Conservation (phyloP, 2,329 filamentous ascomycete species). For the Epichloe sp. region DNA sequence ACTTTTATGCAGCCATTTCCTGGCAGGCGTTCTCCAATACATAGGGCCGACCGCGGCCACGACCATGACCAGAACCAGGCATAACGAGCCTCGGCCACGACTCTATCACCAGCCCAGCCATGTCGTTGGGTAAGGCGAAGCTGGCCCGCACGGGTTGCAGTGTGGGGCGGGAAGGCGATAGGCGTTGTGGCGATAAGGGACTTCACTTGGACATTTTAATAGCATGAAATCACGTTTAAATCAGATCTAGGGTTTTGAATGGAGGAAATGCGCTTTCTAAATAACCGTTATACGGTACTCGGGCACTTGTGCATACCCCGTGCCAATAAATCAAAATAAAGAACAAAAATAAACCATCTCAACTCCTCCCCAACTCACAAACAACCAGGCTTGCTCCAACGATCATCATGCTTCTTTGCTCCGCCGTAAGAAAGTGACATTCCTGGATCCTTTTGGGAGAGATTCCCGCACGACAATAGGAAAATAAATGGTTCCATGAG, state of each 20-base stretch:
- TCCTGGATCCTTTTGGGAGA: neutral
- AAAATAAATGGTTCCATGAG: neutral
- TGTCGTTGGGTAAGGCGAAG: neutral
- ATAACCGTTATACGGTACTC: constrained; percentile 9
- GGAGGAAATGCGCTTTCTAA: constrained; percentile 20
- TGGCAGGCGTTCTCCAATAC: neutral
- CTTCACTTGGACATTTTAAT: constrained; percentile 5
- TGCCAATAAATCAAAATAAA: neutral
- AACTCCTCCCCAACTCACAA: neutral
- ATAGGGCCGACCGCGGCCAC: neutral
- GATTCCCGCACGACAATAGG: neutral
- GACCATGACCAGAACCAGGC: neutral
- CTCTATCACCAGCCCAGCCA: neutral
- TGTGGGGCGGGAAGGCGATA: neutral
- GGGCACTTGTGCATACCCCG: neutral
- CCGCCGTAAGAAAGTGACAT: neutral
- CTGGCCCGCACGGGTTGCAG: neutral
- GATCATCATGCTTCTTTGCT: neutral
- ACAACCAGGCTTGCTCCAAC: neutral
- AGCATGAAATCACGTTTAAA: constrained; percentile 10
- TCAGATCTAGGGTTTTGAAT: constrained; percentile 22
- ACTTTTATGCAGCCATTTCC: neutral
- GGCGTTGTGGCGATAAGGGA: neutral
- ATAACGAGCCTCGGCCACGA: neutral
- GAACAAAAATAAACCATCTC: neutral